Evolutionary conservation across 2,329 filamentous ascomycete genomes (phyloP), one percentile per base, ranked within the genome.

Genomic region (Simplicillium sp.): DNA sequence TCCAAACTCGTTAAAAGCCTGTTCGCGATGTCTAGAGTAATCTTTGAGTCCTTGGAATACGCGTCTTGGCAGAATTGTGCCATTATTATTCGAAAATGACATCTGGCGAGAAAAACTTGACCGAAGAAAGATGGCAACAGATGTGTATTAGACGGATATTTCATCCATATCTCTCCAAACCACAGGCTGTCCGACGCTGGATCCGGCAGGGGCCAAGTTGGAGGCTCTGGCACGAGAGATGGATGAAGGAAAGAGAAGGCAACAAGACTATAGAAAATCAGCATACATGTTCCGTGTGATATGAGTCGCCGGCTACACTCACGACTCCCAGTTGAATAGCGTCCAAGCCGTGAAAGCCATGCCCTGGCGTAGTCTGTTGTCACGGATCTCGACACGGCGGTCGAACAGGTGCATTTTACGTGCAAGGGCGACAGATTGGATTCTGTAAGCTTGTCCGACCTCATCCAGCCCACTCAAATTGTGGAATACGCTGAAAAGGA

Each of bases 121-220:
- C 55, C 54, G 38, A 59, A 53, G 13, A 49, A 38, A 1, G 48
- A 48, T 0, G 55, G 46, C 7, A 49, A 47, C 2, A 54, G 48
- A 1, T 44, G 44, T n/a, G 0, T 46, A 9, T 45, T 48, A 6
- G 50, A 28, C 0, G 62, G 62, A 40, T 66, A 67, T 15, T 50
- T 57, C 1, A 65, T 42, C 52, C 53, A 58, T 3, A 61, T 47
- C 35, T 67, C 62, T 4, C 61, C 59, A 25, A 61, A 65, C 51
- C 54, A 64, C 0, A 38, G 35, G 0, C 45, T 2, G 6, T 55
- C 45, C 1, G 50, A 11, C 3, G 41, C 36, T 0, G 53, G 45
- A 16, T 59, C 51, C 8, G 60, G 63, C 2, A 66, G 44, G 3
- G 45, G 48, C 43, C 50, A 53, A 3, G 38, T 18, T 1, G 63